These are phyloP conservation scores for Clonostachys sp. DNA, from an alignment of 2,329 filamentous ascomycete genomes.

Conservation along the genomic window DNA sequence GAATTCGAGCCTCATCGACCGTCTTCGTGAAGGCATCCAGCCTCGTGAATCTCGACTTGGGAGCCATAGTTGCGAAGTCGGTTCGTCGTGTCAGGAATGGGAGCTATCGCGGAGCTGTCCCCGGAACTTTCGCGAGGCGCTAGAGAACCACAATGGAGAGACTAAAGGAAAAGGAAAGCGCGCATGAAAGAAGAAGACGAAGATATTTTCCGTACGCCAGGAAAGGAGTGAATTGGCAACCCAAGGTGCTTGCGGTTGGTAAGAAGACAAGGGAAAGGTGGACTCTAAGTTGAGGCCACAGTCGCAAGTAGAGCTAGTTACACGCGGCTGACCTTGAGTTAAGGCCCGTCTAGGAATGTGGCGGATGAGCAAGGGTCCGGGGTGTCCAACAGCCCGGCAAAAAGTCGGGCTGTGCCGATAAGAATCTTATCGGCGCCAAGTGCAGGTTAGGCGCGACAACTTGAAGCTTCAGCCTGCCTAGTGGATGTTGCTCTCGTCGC, in stretches of 20 bases:
- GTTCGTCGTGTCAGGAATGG: neutral
- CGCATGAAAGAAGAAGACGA: neutral
- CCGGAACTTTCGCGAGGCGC: too few relatives aligned
- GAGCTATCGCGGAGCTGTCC: too few relatives aligned
- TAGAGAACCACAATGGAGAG: neutral
- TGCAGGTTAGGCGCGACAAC: too few relatives aligned
- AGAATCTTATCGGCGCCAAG: too few relatives aligned
- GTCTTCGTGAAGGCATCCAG: conserved; percentile 99
- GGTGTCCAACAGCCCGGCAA: neutral
- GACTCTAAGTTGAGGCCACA: conserved; percentile 21
- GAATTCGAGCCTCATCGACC: conserved; percentile 93
- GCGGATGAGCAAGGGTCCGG: neutral
- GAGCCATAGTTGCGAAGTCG: conserved; percentile 56
- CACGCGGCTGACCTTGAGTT: neutral
- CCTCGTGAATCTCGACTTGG: conserved; percentile 91
- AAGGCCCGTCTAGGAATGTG: too few relatives aligned
- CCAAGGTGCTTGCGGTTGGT: neutral
- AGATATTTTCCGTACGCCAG: neutral
- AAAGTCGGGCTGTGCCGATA: neutral
- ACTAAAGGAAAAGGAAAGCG: neutral
- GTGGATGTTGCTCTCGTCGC: too few relatives aligned
- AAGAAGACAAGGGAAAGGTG: neutral
- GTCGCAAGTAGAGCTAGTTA: conserved; percentile 20
- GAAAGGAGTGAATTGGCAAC: too few relatives aligned
- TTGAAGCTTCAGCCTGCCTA: too few relatives aligned